A percentile compares a stretch with the other conserved stretches of the same genome.
phyloP scores from a whole-genome alignment of 1,284 basidiomycete species.

The Neotropicomus parvogracilis region DNA sequence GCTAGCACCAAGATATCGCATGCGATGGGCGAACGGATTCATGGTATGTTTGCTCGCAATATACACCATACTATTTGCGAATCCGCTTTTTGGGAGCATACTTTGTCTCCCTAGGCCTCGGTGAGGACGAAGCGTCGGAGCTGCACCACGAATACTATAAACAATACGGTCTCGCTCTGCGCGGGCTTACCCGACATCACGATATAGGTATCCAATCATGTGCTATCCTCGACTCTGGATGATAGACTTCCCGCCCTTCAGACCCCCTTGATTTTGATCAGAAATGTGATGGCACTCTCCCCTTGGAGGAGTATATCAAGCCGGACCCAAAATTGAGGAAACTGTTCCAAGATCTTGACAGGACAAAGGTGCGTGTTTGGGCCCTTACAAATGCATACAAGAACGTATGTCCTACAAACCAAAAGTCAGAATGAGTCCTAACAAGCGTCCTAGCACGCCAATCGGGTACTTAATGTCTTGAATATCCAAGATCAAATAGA shows the following conservation, averaged over 20 bases:
- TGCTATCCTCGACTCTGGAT: not conserved
- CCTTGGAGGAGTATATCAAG: slow-evolving; percentile 76
- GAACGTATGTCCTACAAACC: slow-evolving; percentile 47
- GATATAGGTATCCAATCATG: slow-evolving; percentile 55
- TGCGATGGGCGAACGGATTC: slow-evolving; percentile 79
- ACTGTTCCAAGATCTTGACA: slow-evolving; percentile 76
- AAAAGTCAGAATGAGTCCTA: slow-evolving; percentile 1
- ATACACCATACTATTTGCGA: not conserved
- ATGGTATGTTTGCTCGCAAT: slow-evolving; percentile 44
- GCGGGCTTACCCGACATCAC: slow-evolving; percentile 78
- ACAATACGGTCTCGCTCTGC: slow-evolving; percentile 80
- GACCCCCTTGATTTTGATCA: slow-evolving; percentile 86
- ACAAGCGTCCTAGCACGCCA: slow-evolving; percentile 59
- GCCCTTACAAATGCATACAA: slow-evolving; percentile 79
- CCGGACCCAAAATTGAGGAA: slow-evolving; percentile 62
- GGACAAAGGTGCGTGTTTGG: slow-evolving; percentile 76
- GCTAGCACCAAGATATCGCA: slow-evolving; percentile 72
- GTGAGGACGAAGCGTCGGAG: slow-evolving; percentile 64
- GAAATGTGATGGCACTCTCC: slow-evolving; percentile 81
- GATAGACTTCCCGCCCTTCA: slow-evolving; percentile 26
- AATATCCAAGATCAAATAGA: slow-evolving; percentile 75
- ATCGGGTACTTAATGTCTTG: slow-evolving; percentile 74
- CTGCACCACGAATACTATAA: slow-evolving; percentile 77
- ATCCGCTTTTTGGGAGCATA: slow-evolving; percentile 52
- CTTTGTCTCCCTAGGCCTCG: slow-evolving; percentile 68